phyloP scores from a whole-genome alignment of 495 filamentous ascomycete species.

The Trichoderma gamsii region DNA sequence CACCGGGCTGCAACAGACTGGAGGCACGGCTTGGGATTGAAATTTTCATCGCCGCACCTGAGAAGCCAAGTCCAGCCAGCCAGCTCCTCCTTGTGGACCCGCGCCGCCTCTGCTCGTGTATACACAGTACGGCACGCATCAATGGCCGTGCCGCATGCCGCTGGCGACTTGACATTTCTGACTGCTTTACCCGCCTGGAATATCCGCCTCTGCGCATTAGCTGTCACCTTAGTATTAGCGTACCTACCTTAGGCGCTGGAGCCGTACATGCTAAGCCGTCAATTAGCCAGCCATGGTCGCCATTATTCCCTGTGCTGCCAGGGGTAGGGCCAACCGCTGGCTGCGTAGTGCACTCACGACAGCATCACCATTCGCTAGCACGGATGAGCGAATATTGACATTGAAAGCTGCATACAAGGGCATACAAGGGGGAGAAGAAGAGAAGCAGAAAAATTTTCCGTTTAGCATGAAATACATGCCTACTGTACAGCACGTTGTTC shows the following conservation, averaged over 20 bases:
- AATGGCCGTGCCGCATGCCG: background rate
- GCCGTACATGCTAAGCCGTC: background rate
- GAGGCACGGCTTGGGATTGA: background rate
- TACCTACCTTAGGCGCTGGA: background rate
- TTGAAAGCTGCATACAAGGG: background rate
- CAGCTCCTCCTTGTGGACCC: background rate
- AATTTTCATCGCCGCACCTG: background rate
- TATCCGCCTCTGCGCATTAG: background rate
- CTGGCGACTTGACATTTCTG: background rate
- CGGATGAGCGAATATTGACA: background rate
- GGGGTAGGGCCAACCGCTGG: background rate
- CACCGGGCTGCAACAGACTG: background rate
- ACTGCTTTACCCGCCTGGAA: background rate
- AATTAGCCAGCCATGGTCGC: background rate
- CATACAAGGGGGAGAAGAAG: background rate
- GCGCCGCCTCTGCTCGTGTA: background rate
- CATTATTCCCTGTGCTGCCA: background rate
- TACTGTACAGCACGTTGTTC: background rate
- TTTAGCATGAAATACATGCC: background rate
- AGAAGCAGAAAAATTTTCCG: background rate
- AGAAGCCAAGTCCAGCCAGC: background rate
- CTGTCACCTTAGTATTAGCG: too few relatives aligned
- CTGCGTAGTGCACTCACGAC: background rate
- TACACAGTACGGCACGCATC: background rate
- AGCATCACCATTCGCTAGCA: conserved; percentile 1